These are phyloP conservation scores for Pseudozyma tsukubaensis DNA, from an alignment of 1,284 basidiomycete genomes.

Conservation along the genomic window DNA sequence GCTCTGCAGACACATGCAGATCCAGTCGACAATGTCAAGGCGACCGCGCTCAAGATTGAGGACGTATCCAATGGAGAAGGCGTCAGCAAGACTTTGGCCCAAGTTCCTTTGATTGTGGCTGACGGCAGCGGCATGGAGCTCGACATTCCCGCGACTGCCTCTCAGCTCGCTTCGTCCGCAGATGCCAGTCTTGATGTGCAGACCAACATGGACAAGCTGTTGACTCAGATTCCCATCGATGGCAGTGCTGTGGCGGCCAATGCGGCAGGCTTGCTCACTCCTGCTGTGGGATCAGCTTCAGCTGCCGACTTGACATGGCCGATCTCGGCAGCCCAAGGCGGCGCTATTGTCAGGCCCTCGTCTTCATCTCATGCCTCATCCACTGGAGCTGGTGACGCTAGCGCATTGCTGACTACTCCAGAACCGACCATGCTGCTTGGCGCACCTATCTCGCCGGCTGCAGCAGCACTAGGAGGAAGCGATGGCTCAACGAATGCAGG, in stretches of 20 bases:
- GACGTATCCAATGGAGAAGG: slow-evolving; percentile 1
- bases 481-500: slow-evolving; percentile 5
- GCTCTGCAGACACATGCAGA: too few species aligned
- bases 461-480: background rate
- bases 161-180: slow-evolving; percentile 18
- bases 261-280: slow-evolving; percentile 22
- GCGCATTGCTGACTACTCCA: slow-evolving; percentile 13
- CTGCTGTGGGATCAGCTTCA: slow-evolving; percentile 9
- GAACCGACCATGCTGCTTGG: slow-evolving; percentile 23
- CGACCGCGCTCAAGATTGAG: slow-evolving; percentile 19
- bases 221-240: slow-evolving; percentile 25
- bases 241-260: slow-evolving; percentile 7
- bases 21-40: background rate
- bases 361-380: slow-evolving; percentile 17
- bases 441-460: slow-evolving; percentile 17
- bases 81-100: slow-evolving; percentile 7
- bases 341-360: slow-evolving; percentile 6
- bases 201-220: slow-evolving; percentile 39
- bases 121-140: slow-evolving; percentile 24
- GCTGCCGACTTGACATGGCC: slow-evolving; percentile 19
- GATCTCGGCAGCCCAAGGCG: background rate
- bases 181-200: slow-evolving; percentile 15
- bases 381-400: slow-evolving; percentile 8
- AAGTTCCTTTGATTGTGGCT: slow-evolving; percentile 27
- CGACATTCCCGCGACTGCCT: slow-evolving; percentile 24